Evolutionary conservation across 106 monocot species (phyloP), one percentile per base, ranked within the genome.

Genomic region (Dioscorea dumetorum): DNA sequence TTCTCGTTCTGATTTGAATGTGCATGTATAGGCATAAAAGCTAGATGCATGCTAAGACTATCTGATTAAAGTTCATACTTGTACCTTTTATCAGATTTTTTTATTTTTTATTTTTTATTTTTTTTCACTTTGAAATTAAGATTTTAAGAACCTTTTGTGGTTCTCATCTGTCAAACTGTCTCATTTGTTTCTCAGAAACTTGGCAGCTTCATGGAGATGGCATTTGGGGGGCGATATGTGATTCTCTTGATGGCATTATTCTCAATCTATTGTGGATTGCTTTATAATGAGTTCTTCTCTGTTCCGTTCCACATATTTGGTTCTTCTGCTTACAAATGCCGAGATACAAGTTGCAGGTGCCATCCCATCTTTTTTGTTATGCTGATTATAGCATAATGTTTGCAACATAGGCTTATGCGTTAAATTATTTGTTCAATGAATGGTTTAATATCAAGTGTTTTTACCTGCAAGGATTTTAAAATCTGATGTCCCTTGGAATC

Each of bases 121-220:
- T 6, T 41, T 41, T 3, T 41, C 41, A 41, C 2, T 5, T 41
- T 41, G 9, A 41, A 41, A 41, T 41, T 5, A 41, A 41, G 41
- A 41, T 8, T 41, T 41, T 41, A 41, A 6, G 41, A 41, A 41
- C 52, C 2, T 54, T 58, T 33, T 49, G 22, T 56, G 10, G n/a
- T 35, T 60, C 23, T 22, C 32, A 2, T 35, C 61, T 71, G 48
- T 24, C 71, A 64, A 65, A 49, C n/a, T 75, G 18, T 75, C 7
- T 54, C 28, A 24, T 48, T 77, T 71, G 63, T 68, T 57, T 76
- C 10, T 49, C 80, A 99, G 97, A 99, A 90, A 87, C 87, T 99
- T 61, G 92, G 83, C 48, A 99, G 92, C 83, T 92, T 99, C 73
- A 90, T 92, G 97, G 97, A 99, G 83, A 90, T 99, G 90, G 97